These are phyloP conservation scores for Mortierella sp. DNA, from an alignment of 371 early-diverging fungal species.

Conservation along the genomic window DNA sequence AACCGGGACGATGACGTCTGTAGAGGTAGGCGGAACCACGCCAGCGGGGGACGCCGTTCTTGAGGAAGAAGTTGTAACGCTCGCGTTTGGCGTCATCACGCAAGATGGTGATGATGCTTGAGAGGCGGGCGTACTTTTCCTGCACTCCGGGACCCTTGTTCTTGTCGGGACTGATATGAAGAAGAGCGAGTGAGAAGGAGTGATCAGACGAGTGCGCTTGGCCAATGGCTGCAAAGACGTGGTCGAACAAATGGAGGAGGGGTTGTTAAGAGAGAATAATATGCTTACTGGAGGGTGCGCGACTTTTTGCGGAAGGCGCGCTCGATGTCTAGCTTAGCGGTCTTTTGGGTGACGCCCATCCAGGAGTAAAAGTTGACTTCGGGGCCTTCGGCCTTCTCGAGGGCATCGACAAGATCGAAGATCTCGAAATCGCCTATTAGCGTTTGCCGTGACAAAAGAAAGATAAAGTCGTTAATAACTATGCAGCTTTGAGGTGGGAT, in stretches of 20 bases:
- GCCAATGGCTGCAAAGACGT: background rate
- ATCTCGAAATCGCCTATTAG: conserved; percentile 81
- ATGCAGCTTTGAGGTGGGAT: background rate
- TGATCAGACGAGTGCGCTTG: background rate
- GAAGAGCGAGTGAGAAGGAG: background rate
- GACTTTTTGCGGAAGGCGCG: conserved; percentile 93
- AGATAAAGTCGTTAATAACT: background rate
- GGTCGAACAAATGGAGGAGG: conserved; percentile 3
- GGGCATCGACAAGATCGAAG: conserved; percentile 86
- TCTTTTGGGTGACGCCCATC: conserved; percentile 73
- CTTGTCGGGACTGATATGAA: conserved; percentile 79
- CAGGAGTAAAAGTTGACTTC: conserved; percentile 73
- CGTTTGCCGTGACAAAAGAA: background rate
- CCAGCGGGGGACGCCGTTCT: conserved; percentile 93
- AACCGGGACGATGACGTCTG: conserved; percentile 84
- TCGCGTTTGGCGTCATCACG: conserved; percentile 77
- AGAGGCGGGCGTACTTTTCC: conserved; percentile 77
- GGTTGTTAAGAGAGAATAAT: background rate
- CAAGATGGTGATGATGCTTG: conserved; percentile 78
- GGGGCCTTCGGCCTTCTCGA: conserved; percentile 78
- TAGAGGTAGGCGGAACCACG: conserved; percentile 89
- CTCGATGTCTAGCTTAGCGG: conserved; percentile 83
- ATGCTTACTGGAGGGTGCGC: conserved; percentile 89
- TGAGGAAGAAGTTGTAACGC: conserved; percentile 87
- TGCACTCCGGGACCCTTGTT: conserved; percentile 67